Evolutionary conservation across 306 rosid species (phyloP), one percentile per base, ranked within the genome.

Genomic region (Rubus parviflorus): DNA sequence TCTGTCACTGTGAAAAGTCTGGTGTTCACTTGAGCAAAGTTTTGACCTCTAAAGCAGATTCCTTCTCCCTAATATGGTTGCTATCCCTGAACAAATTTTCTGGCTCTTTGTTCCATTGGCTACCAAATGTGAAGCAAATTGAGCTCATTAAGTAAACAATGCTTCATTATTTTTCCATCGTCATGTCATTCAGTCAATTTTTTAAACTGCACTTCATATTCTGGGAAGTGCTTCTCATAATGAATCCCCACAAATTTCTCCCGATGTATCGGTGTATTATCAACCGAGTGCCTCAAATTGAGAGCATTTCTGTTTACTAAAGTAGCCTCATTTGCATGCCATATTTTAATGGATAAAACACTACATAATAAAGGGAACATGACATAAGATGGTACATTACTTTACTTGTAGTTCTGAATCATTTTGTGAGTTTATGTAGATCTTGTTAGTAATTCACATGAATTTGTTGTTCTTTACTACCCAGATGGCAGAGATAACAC

Each of bases 401-500:
- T 5, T 8, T 19, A 51, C 23, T 47, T 54, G 22, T 43, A 67
- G 46, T 47, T 45, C 42, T 45, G 41, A 49, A 51, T 73, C 37
- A n/a, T 79, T 68, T 77, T 17, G 65, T 35, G 64, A 53, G 43
- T 66, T 75, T 16, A 37, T 67, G 56, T 81, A 77, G 25, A 37
- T 42, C 48, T 71, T 71, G n/a, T 56, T 67, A 73, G 6, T 63
- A 68, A 60, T 35, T 51, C 71, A 52, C 20, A 66, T 76, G 67
- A 70, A 52, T 56, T 20, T 73, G 63, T 80, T 68, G 69, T 79
- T 68, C 66, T 79, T 74, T 77, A 19, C 70, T 80, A 49, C 58
- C 47, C 91, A 96, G 99, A 81, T 85, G 90, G 99, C 99, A 1
- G 99, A 96, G 94, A 93, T 89, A 79, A 96, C 98, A 58, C 99